Conservation (phyloP, 352 stramenopile genomes). For the Phytophthora multivora region DNA sequence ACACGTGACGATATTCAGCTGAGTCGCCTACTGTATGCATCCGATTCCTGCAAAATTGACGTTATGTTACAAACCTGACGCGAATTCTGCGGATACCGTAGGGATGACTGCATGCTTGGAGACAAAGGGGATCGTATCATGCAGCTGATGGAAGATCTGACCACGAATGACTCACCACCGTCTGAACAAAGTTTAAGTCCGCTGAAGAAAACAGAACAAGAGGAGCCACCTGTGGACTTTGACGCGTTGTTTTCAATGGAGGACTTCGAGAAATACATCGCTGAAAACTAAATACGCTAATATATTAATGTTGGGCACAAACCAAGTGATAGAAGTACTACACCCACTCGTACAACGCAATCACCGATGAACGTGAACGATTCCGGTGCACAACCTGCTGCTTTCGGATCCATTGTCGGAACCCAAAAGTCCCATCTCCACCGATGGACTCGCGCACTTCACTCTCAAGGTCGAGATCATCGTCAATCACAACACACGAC, state of each 20-base stretch:
- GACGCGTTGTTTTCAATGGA: slow-evolving; percentile 34
- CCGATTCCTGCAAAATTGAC: not conserved
- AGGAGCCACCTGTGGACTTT: slow-evolving; percentile 10
- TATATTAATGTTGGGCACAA: slow-evolving; percentile 31
- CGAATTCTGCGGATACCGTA: slow-evolving; percentile 13
- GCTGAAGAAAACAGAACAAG: not conserved
- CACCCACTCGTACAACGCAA: slow-evolving; percentile 73
- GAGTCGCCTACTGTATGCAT: slow-evolving; percentile 46
- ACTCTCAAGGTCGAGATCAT: slow-evolving; percentile 78
- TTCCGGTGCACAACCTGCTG: slow-evolving; percentile 83
- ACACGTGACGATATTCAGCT: slow-evolving; percentile 37
- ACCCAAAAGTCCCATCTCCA: slow-evolving; percentile 73
- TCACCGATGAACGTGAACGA: slow-evolving; percentile 62
- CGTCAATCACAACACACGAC: slow-evolving; percentile 51
- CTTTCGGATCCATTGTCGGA: slow-evolving; percentile 85
- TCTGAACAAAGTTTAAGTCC: not conserved
- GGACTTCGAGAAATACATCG: slow-evolving; percentile 60
- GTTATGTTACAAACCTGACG: not conserved
- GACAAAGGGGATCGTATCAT: slow-evolving; percentile 50
- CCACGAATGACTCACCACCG: slow-evolving; percentile 5
- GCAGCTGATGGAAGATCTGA: slow-evolving; percentile 53
- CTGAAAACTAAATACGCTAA: slow-evolving; percentile 45
- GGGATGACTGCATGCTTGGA: slow-evolving; percentile 57
- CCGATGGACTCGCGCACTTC: slow-evolving; percentile 83
- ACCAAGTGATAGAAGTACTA: slow-evolving; percentile 43